phyloP scores from a whole-genome alignment of 2,329 filamentous ascomycete genomes.

The Zymoseptoria brevis region DNA sequence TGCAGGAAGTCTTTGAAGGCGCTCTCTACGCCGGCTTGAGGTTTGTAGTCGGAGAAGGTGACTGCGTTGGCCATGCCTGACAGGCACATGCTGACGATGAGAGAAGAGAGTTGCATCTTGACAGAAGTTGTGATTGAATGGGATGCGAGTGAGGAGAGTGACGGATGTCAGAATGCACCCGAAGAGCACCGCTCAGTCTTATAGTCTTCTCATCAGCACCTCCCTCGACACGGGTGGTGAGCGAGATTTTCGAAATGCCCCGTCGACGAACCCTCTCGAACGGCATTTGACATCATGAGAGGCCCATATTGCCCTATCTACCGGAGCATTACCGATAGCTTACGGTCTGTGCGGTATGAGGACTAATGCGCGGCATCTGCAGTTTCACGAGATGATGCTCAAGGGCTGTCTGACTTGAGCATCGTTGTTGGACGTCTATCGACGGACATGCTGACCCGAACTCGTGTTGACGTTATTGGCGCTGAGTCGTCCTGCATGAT shows the following conservation, averaged over 20 bases:
- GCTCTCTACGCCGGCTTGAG: slow-evolving; percentile 5
- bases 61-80: slow-evolving; percentile 4
- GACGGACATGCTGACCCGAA: no score
- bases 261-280: not conserved
- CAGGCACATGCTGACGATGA: not conserved
- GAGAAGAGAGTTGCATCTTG: slow-evolving; percentile 3
- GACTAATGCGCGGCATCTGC: not conserved
- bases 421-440: not conserved
- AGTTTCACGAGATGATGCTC: not conserved
- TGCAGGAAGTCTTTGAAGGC: slow-evolving; percentile 6
- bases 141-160: not conserved
- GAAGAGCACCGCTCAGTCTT: not conserved
- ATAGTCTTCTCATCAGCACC: not conserved
- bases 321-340: not conserved
- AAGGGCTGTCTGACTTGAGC: not conserved
- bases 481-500: no score
- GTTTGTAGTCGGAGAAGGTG: slow-evolving; percentile 4
- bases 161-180: not conserved
- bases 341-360: not conserved
- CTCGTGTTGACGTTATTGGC: no score
- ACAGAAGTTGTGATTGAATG: not conserved
- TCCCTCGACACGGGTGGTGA: not conserved
- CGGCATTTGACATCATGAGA: not conserved
- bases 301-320: not conserved
- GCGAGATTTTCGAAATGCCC: not conserved